Evolutionary conservation across 768 basidiomycete species (phyloP).

Genomic region (Pisolithus marmoratus): DNA sequence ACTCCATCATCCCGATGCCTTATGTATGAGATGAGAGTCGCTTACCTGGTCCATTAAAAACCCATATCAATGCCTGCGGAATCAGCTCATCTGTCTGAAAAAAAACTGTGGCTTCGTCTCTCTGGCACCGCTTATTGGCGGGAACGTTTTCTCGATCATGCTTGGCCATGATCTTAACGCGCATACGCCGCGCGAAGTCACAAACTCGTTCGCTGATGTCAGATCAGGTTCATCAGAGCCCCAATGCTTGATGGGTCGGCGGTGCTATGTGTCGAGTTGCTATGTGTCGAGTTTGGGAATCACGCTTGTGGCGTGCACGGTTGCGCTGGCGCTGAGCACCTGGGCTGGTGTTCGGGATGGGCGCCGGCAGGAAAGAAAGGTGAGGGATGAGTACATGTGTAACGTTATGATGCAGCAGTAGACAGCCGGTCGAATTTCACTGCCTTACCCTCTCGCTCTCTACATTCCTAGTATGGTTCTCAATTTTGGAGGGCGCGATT

Average conservation of each 20-base stretch:
- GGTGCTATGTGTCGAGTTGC: no score
- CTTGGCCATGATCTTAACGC: constrained; percentile 80
- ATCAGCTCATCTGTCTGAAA: constrained; percentile 73
- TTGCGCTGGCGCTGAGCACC: constrained; percentile 31
- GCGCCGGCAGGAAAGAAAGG: background rate
- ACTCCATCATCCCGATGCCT: no score
- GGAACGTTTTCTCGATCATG: constrained; percentile 77
- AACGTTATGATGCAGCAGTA: no score
- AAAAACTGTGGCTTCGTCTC: constrained; percentile 88
- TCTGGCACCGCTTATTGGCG: constrained; percentile 71
- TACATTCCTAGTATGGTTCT: no score
- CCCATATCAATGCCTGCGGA: background rate
- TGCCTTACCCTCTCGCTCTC: no score
- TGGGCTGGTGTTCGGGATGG: constrained; percentile 34
- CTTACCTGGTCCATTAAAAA: no score
- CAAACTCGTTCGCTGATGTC: background rate
- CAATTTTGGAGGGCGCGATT: no score
- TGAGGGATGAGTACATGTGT: background rate
- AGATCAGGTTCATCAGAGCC: constrained; percentile 25
- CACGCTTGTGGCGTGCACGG: constrained; percentile 30
- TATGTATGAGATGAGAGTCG: no score
- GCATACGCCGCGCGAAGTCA: constrained; percentile 36
- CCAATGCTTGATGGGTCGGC: constrained; percentile 50
- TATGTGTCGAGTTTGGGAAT: constrained; percentile 56
- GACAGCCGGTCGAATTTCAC: no score